Conservation (phyloP, 352 stramenopile genomes). For the Phytophthora pisi region DNA sequence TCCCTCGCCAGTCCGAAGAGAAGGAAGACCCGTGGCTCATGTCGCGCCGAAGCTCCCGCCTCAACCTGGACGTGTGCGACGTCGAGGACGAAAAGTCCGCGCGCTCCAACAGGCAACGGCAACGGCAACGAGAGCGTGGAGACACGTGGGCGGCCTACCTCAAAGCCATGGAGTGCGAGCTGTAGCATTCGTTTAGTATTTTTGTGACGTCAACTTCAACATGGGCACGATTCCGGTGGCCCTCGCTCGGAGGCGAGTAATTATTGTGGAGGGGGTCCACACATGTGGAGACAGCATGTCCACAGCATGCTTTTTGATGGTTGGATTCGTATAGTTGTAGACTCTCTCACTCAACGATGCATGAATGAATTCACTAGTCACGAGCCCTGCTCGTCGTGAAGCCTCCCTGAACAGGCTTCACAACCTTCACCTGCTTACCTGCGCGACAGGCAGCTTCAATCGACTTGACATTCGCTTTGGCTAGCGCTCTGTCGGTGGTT, state of each 20-base stretch:
- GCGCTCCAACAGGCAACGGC: neutral
- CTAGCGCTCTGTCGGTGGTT: too few species aligned
- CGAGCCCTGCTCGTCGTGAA: neutral
- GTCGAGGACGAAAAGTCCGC: constrained; percentile 27
- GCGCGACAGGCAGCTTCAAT: too few species aligned
- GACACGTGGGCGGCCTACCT: constrained; percentile 24
- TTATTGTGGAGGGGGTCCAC: too few species aligned
- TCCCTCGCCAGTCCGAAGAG: constrained; percentile 9
- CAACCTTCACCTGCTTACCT: too few species aligned
- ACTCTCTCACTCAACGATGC: too few species aligned
- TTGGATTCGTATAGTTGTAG: too few species aligned
- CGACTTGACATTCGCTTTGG: too few species aligned
- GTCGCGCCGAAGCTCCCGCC: constrained; percentile 23
- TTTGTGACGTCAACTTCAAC: constrained; percentile 9
- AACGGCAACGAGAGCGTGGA: neutral
- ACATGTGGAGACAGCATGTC: too few species aligned
- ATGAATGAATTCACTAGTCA: too few species aligned
- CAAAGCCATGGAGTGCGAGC: constrained; percentile 33
- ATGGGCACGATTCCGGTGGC: neutral
- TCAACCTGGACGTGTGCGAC: constrained; percentile 36
- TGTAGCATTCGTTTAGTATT: constrained; percentile 5
- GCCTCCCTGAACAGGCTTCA: too few species aligned
- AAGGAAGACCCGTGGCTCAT: constrained; percentile 17
- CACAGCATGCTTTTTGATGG: too few species aligned
- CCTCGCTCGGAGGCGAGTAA: too few species aligned